phyloP scores from a whole-genome alignment of 208 protist genomes.

The Angomonas desouzai region DNA sequence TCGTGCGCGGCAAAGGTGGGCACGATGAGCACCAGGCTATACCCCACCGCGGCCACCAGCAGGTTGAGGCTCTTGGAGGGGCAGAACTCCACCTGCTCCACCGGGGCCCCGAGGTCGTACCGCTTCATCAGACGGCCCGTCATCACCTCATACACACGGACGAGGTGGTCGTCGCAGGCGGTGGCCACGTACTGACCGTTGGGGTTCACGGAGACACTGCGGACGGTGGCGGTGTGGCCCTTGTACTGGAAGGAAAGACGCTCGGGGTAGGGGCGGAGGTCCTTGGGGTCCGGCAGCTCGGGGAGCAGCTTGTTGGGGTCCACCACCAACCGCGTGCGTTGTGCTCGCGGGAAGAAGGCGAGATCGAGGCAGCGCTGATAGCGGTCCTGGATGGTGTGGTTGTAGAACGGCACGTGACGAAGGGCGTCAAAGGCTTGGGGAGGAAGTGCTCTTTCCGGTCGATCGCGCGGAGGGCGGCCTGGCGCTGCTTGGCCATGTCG shows the following conservation, averaged over 20 bases:
- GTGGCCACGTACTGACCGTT: conserved; percentile 97
- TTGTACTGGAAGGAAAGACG: conserved; percentile 93
- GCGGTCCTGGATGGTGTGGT: conserved; percentile 95
- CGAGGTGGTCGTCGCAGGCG: conserved; percentile 95
- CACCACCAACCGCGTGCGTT: conserved; percentile 88
- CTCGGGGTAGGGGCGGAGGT: conserved; percentile 99
- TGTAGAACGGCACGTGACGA: conserved; percentile 95
- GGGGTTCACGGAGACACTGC: conserved; percentile 92
- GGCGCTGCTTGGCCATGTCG: conserved; percentile 84
- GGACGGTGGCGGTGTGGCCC: conserved; percentile 94
- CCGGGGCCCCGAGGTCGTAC: conserved; percentile 85
- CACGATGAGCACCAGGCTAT: conserved; percentile 87
- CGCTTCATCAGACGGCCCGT: conserved; percentile 95
- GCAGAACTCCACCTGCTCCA: conserved; percentile 94
- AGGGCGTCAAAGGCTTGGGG: conserved; percentile 88
- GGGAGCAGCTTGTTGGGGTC: conserved; percentile 96
- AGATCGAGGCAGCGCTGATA: conserved; percentile 99
- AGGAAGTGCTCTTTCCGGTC: conserved; percentile 94
- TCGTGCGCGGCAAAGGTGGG: conserved; percentile 78
- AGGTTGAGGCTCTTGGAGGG: conserved; percentile 88
- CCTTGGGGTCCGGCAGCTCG: conserved; percentile 96
- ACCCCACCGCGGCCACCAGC: conserved; percentile 87
- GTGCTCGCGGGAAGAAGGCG: conserved; percentile 95
- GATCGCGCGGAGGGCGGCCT: conserved; percentile 83
- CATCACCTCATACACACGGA: conserved; percentile 97